Evolutionary conservation across 805 yeast species (phyloP), one percentile per base, ranked within the genome.

Genomic region (Pichia thaimueangensis): DNA sequence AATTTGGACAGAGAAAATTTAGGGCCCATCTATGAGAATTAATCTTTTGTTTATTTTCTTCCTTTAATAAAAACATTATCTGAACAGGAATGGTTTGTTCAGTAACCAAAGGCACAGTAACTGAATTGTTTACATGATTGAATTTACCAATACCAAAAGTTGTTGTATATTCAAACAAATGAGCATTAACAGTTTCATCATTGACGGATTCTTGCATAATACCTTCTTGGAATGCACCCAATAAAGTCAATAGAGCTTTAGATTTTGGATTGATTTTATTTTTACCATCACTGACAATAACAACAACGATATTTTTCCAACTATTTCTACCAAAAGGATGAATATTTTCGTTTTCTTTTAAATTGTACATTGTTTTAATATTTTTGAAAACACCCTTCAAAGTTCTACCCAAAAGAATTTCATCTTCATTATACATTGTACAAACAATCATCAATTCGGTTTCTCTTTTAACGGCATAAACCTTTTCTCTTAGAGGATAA

Each of bases 11-110:
- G 63, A 91, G 80, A 13, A 94, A 89, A 63, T 89, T 91, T 66
- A 89, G 82, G 30, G 94, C 88, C 97, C 97, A 89, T 59, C 97
- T 73, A 64, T 89, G 97, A 3, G 96, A 86, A 63, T 89, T 91
- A 62, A 91, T 89, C 57, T 91, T 91, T 60, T 86, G 82, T 51
- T 82, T 78, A 63, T 91, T 89, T 59, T 83, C 79, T 56, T 91
- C 97, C 59, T 89, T 89, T 51, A 91, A 67, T 51, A 95, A 83
- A 60, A 89, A 89, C 50, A 91, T 65, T 59, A 91, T 65, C 62
- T 91, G 97, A 8, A 87, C 84, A 1, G 97, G 97, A 4, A 80
- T 75, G 3, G 75, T 70, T 45, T 61, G 61, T 43, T 78, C 82
- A 2, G 86, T 70, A 3, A 76, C 74, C 36, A 89, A 66, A 49